Conservation (phyloP, 192 early-diverging fungal species). For the Ambispora gerdemannii region DNA sequence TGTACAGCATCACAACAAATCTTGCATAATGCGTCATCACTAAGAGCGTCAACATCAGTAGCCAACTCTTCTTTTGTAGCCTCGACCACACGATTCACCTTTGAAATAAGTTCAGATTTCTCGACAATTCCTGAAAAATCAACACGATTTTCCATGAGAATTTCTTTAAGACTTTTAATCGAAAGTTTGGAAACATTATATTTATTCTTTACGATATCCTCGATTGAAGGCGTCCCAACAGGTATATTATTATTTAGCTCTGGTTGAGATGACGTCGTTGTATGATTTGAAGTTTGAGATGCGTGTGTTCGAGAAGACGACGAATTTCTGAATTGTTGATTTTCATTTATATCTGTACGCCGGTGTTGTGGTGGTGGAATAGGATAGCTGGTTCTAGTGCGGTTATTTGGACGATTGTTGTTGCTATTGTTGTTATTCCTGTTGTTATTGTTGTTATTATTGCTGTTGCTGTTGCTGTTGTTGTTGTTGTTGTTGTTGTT, state of each 20-base stretch:
- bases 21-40: conserved; percentile 71
- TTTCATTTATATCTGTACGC: no score
- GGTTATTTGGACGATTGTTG: no score
- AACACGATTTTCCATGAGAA: conserved; percentile 63
- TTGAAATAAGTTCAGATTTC: conserved; percentile 67
- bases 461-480: no score
- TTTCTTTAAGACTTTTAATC: conserved; percentile 59
- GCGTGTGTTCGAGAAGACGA: no score
- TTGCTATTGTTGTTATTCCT: conserved; percentile 20
- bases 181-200: conserved; percentile 33
- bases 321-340: no score
- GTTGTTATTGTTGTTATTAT: no score
- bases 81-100: conserved; percentile 62
- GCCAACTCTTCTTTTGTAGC: conserved; percentile 55
- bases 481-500: no score
- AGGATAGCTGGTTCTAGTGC: no score
- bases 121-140: conserved; percentile 68
- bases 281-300: no score
- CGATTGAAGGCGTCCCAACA: conserved; percentile 34
- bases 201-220: conserved; percentile 39
- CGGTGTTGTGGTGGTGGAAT: no score
- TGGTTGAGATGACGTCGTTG: no score
- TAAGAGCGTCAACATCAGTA: conserved; percentile 32
- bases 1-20: conserved; percentile 77
- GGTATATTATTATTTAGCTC: no score